phyloP scores from a whole-genome alignment of 768 basidiomycete species.

The Boletellus ananas region DNA sequence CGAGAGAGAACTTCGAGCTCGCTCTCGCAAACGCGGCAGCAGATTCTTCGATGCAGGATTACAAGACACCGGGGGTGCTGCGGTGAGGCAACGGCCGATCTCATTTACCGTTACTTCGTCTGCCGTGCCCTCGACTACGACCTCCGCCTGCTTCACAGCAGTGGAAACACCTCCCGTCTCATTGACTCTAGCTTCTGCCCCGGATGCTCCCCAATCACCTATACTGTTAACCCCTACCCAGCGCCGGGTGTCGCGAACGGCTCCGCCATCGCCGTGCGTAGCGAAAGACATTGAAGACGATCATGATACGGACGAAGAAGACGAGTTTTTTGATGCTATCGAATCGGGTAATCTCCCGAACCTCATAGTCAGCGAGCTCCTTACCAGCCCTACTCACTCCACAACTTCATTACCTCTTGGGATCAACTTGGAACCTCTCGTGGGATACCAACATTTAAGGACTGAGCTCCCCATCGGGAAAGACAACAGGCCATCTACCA shows the following conservation, averaged over 20 bases:
- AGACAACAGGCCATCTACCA: slow-evolving; percentile 84
- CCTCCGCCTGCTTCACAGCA: slow-evolving; percentile 21
- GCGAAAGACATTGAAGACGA: slow-evolving; percentile 33
- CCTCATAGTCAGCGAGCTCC: slow-evolving; percentile 61
- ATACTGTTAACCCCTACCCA: slow-evolving; percentile 22
- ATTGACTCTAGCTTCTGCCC: background rate
- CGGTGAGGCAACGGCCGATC: slow-evolving; percentile 19
- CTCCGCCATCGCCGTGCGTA: slow-evolving; percentile 7
- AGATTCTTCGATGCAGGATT: slow-evolving; percentile 44
- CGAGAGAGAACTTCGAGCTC: slow-evolving; percentile 70
- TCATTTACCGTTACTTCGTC: slow-evolving; percentile 11
- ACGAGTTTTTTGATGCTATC: slow-evolving; percentile 98
- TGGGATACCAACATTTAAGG: slow-evolving; percentile 66
- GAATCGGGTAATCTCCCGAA: slow-evolving; percentile 78
- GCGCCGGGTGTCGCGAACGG: slow-evolving; percentile 16
- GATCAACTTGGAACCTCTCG: slow-evolving; percentile 48
- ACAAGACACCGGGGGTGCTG: slow-evolving; percentile 16
- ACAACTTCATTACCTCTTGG: slow-evolving; percentile 32
- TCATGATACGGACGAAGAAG: slow-evolving; percentile 72
- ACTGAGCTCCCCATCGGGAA: slow-evolving; percentile 53
- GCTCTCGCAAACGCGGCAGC: slow-evolving; percentile 58
- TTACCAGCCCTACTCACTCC: slow-evolving; percentile 45
- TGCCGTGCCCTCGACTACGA: slow-evolving; percentile 15
- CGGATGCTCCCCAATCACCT: slow-evolving; percentile 8
- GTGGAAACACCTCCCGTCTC: slow-evolving; percentile 17